These are phyloP conservation scores for Noccaea caerulescens DNA, from an alignment of 345 rosid species.

Conservation along the genomic window DNA sequence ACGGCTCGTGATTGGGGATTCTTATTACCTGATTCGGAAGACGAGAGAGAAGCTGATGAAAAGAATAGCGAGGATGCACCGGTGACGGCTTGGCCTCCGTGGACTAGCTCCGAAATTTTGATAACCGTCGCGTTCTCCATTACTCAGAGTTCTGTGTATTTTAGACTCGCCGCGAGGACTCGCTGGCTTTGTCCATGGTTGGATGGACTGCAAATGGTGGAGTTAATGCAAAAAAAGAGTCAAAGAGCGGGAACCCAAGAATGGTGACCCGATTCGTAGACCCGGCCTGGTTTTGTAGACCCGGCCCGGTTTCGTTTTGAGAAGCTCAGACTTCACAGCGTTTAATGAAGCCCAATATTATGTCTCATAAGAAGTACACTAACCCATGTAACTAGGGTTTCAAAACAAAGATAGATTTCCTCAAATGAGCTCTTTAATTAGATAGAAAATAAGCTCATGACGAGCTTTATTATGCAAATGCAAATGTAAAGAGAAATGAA, in stretches of 20 bases:
- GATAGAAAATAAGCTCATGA: too few species aligned
- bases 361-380: too few species aligned
- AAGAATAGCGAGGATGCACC: conserved; percentile 58
- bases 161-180: conserved; percentile 10
- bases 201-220: conserved; percentile 9
- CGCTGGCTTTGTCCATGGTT: conserved; percentile 14
- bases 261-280: conserved; percentile 6
- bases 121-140: conserved; percentile 49
- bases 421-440: too few species aligned
- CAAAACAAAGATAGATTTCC: too few species aligned
- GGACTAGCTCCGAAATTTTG: conserved; percentile 59
- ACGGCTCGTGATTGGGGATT: conserved; percentile 26
- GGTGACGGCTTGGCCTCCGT: conserved; percentile 50
- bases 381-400: too few species aligned
- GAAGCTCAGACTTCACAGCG: conserved; percentile 12
- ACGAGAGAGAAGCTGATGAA: conserved; percentile 28
- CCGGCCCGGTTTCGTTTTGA: conserved; percentile 1
- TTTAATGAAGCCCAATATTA: neutral
- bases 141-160: neutral
- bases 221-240: neutral
- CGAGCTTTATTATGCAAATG: too few species aligned
- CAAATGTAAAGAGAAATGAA: too few species aligned
- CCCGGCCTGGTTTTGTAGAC: conserved; percentile 5
- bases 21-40: conserved; percentile 22
- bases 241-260: conserved; percentile 39